phyloP scores from a whole-genome alignment of 2,329 filamentous ascomycete genomes.

The Aureobasidium subglaciale region DNA sequence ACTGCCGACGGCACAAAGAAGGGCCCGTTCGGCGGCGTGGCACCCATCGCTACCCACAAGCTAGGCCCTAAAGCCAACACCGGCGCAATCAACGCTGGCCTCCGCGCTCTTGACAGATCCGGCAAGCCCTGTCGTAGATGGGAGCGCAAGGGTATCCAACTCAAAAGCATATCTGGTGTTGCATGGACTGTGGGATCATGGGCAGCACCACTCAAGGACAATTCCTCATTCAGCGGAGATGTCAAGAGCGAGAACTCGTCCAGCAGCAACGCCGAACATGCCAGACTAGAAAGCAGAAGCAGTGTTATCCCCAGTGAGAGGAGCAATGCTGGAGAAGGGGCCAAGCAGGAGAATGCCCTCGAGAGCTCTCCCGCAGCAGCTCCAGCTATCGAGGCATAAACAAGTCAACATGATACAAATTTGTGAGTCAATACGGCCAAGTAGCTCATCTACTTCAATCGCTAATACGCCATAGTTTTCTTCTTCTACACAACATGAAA shows the following conservation, averaged over 20 bases:
- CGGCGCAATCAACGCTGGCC: constrained; percentile 92
- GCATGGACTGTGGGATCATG: constrained; percentile 76
- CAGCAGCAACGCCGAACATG: constrained; percentile 49
- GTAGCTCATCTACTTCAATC: background rate
- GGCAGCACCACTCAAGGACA: constrained; percentile 55
- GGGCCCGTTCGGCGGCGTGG: constrained; percentile 37
- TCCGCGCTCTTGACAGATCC: constrained; percentile 86
- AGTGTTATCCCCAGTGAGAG: constrained; percentile 54
- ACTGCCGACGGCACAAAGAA: constrained; percentile 27
- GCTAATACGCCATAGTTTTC: background rate
- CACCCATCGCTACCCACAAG: constrained; percentile 52
- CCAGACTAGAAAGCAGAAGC: constrained; percentile 52
- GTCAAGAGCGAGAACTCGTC: constrained; percentile 49
- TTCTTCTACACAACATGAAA: background rate
- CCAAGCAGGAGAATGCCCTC: constrained; percentile 25
- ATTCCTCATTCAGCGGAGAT: constrained; percentile 50
- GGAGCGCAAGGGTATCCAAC: constrained; percentile 70
- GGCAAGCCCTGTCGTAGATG: constrained; percentile 90
- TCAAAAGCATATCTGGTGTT: constrained; percentile 91
- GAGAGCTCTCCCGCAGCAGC: constrained; percentile 32
- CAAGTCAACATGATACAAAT: background rate
- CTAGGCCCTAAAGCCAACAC: constrained; percentile 94
- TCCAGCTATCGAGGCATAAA: background rate
- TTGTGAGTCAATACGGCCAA: background rate
- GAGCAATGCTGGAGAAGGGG: constrained; percentile 45